A percentile compares a stretch with the other conserved stretches of the same genome.
Conservation (phyloP, 2,329 filamentous ascomycete genomes). For the Meredithiella fracta region DNA sequence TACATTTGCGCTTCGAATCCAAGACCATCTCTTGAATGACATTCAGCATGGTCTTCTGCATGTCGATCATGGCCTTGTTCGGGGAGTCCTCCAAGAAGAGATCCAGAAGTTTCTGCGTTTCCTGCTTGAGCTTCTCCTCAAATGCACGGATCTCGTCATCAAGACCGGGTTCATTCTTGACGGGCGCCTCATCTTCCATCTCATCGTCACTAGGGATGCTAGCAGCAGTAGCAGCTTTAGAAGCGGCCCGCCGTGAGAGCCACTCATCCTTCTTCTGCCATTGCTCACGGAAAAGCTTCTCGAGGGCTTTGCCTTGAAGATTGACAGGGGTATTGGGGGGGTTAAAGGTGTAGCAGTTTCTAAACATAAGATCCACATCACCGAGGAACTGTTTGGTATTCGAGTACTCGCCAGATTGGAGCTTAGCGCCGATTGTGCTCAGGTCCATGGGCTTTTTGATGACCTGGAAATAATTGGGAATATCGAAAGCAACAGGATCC, state of each 20-base stretch:
- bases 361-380: constrained; percentile 68
- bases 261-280: constrained; percentile 69
- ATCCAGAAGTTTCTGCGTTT: constrained; percentile 41
- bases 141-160: constrained; percentile 34
- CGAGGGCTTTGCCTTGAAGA: constrained; percentile 51
- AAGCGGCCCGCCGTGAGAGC: constrained; percentile 55
- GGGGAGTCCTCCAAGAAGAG: constrained; percentile 35
- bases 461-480: constrained; percentile 80
- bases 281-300: constrained; percentile 57
- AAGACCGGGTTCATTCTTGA: constrained; percentile 24
- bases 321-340: constrained; percentile 56
- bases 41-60: constrained; percentile 45
- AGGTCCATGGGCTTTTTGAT: constrained; percentile 98
- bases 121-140: constrained; percentile 35
- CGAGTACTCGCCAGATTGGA: constrained; percentile 63
- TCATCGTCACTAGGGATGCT: constrained; percentile 55
- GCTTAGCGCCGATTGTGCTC: constrained; percentile 60
- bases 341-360: constrained; percentile 90
- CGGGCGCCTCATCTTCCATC: constrained; percentile 46
- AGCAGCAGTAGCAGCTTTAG: constrained; percentile 36
- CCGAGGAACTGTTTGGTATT: constrained; percentile 72
- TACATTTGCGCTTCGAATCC: constrained; percentile 51
- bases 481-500: constrained; percentile 84
- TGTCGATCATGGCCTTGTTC: constrained; percentile 35
- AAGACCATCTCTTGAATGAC: constrained; percentile 57